Percentiles rank a stretch among this genome's conserved stretches.
phyloP scores from a whole-genome alignment of 495 filamentous ascomycete species.

The Xylaria palmicola region DNA sequence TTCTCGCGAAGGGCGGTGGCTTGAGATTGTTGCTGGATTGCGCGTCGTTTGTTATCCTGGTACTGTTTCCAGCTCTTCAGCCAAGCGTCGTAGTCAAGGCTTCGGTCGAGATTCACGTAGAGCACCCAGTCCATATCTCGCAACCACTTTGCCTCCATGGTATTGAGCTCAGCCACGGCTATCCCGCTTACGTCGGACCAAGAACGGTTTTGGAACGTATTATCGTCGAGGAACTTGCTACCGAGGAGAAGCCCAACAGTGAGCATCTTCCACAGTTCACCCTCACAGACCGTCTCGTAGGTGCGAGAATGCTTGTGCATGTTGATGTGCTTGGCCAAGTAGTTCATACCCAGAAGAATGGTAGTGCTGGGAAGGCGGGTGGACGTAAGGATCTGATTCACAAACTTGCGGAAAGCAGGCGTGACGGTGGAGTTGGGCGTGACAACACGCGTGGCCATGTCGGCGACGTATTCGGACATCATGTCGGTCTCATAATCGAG shows the following conservation, averaged over 20 bases:
- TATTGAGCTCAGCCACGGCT: conserved; percentile 80
- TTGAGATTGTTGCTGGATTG: conserved; percentile 40
- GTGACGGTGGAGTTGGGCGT: conserved; percentile 64
- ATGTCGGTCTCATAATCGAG: conserved; percentile 98
- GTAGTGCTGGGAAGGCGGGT: conserved; percentile 94
- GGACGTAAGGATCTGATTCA: conserved; percentile 88
- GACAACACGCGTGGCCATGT: conserved; percentile 83
- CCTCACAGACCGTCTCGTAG: conserved; percentile 56
- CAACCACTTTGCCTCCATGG: conserved; percentile 90
- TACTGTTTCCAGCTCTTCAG: conserved; percentile 80
- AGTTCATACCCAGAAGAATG: conserved; percentile 89
- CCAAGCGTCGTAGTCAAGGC: conserved; percentile 82
- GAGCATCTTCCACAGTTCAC: conserved; percentile 85
- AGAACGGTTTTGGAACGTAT: conserved; percentile 98
- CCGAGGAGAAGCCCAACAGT: conserved; percentile 86
- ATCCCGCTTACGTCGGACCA: conserved; percentile 99
- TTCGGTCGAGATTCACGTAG: conserved; percentile 80
- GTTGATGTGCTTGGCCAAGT: conserved; percentile 79
- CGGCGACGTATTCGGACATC: conserved; percentile 96
- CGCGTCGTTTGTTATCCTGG: conserved; percentile 61
- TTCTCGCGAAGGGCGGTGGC: conserved; percentile 46
- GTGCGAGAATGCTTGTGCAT: conserved; percentile 61
- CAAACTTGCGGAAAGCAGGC: conserved; percentile 89
- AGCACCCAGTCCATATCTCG: conserved; percentile 80
- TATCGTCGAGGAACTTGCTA: conserved; percentile 98